Percentiles rank a stretch among this genome's conserved stretches.
Conservation (phyloP, 192 early-diverging fungal species). For the Helicostylum pulchrum region DNA sequence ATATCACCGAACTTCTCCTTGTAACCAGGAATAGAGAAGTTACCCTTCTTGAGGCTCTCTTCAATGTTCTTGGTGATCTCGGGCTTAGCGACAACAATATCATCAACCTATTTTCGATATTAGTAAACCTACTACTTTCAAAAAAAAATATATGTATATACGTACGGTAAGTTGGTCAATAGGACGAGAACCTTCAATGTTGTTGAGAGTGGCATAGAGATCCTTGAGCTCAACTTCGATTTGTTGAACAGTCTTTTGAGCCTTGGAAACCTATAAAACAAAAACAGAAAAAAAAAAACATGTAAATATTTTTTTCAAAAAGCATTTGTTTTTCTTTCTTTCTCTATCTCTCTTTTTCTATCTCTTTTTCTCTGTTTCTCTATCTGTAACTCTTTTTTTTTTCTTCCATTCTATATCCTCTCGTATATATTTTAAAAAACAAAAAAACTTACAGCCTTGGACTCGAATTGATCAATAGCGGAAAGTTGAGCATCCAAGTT, state of each 20-base stretch:
- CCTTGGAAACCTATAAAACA: constrained; percentile 63
- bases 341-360: neutral
- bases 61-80: constrained; percentile 87
- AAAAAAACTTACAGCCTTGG: constrained; percentile 65
- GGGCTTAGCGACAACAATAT: constrained; percentile 90
- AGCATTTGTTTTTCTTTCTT: neutral
- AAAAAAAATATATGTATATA: neutral
- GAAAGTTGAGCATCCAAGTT: constrained; percentile 85
- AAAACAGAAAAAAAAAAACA: neutral
- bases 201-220: constrained; percentile 82
- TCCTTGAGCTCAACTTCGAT: constrained; percentile 84
- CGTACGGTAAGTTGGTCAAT: constrained; percentile 89
- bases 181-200: constrained; percentile 93
- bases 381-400: neutral
- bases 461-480: constrained; percentile 72
- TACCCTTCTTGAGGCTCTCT: constrained; percentile 87
- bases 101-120: constrained; percentile 66
- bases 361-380: neutral
- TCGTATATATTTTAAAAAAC: neutral
- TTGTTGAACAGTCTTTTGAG: constrained; percentile 81
- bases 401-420: neutral
- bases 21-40: constrained; percentile 92
- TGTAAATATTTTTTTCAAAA: neutral
- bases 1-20: constrained; percentile 89
- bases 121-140: too few relatives aligned